Percentiles rank a stretch among this genome's conserved stretches.
Conservation (phyloP, 352 stramenopile genomes). For the Thalassiosira mediterranea region DNA sequence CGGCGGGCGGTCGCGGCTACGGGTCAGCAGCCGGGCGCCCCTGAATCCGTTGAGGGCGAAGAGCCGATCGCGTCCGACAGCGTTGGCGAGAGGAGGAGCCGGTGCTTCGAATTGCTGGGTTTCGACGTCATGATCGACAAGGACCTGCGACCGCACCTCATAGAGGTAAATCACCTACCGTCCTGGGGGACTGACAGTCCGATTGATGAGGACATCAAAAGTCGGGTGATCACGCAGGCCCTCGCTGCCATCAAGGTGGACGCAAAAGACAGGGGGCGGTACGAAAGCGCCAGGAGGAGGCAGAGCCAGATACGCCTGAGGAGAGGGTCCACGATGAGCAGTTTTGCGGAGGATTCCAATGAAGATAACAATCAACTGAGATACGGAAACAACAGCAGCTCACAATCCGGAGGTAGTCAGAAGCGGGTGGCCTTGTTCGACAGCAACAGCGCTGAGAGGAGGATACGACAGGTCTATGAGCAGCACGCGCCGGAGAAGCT, state of each 20-base stretch:
- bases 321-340: constrained; percentile 3
- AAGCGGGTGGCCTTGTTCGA: constrained; percentile 32
- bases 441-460: constrained; percentile 52
- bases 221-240: constrained; percentile 91
- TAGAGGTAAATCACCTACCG: constrained; percentile 97
- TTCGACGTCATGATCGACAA: constrained; percentile 97
- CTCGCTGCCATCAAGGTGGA: constrained; percentile 89
- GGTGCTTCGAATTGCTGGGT: constrained; percentile 91
- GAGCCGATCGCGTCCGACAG: neutral
- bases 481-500: constrained; percentile 70
- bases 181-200: constrained; percentile 93
- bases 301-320: constrained; percentile 40
- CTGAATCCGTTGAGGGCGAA: neutral
- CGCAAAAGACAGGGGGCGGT: constrained; percentile 85
- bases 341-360: constrained; percentile 1
- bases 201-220: constrained; percentile 95
- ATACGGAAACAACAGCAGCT: constrained; percentile 20
- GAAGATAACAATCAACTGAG: too few relatives aligned
- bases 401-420: constrained; percentile 2
- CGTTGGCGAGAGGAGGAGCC: constrained; percentile 20
- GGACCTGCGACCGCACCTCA: constrained; percentile 92
- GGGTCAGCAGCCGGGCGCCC: neutral
- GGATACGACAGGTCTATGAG: constrained; percentile 52
- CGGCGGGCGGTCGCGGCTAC: neutral
- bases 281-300: constrained; percentile 83